Conservation (phyloP, 2,329 filamentous ascomycete genomes). For the Hymenoscyphus fructigenus region DNA sequence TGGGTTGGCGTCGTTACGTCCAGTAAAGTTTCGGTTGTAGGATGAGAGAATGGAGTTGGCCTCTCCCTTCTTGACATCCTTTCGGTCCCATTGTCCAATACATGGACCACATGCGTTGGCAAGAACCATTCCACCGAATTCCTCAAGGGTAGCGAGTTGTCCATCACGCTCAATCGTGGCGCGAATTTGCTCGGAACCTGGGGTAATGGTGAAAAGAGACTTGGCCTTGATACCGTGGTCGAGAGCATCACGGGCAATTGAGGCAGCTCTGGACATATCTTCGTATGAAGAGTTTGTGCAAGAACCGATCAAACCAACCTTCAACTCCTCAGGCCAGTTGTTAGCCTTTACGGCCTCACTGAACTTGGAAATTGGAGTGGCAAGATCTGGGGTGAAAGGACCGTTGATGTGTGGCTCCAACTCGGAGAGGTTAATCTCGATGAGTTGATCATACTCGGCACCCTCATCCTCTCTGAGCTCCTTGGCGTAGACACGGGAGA, state of each 20-base stretch:
- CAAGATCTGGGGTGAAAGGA: constrained; percentile 97
- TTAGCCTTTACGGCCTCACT: constrained; percentile 91
- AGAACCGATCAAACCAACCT: constrained; percentile 94
- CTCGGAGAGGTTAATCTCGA: constrained; percentile 92
- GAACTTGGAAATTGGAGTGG: constrained; percentile 97
- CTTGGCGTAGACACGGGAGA: constrained; percentile 77
- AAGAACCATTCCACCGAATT: constrained; percentile 91
- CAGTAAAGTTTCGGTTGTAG: constrained; percentile 99
- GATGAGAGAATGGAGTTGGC: constrained; percentile 97
- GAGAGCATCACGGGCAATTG: constrained; percentile 87
- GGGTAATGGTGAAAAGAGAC: constrained; percentile 89
- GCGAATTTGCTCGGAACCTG: constrained; percentile 94
- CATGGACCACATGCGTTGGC: constrained; percentile 91
- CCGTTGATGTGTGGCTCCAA: constrained; percentile 99
- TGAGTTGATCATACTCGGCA: constrained; percentile 91
- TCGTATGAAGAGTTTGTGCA: constrained; percentile 89
- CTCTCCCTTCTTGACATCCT: constrained; percentile 90
- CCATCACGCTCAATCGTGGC: constrained; percentile 87
- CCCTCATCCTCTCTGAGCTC: constrained; percentile 87
- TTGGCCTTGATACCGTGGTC: constrained; percentile 93
- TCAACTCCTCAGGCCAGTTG: constrained; percentile 93
- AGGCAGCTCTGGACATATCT: constrained; percentile 92
- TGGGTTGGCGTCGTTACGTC: constrained; percentile 94
- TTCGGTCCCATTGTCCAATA: constrained; percentile 94
- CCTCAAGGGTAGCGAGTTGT: constrained; percentile 90